Evolutionary conservation across 2,329 filamentous ascomycete species (phyloP), one percentile per base, ranked within the genome.

Genomic region (Ophiosphaerella korrae): DNA sequence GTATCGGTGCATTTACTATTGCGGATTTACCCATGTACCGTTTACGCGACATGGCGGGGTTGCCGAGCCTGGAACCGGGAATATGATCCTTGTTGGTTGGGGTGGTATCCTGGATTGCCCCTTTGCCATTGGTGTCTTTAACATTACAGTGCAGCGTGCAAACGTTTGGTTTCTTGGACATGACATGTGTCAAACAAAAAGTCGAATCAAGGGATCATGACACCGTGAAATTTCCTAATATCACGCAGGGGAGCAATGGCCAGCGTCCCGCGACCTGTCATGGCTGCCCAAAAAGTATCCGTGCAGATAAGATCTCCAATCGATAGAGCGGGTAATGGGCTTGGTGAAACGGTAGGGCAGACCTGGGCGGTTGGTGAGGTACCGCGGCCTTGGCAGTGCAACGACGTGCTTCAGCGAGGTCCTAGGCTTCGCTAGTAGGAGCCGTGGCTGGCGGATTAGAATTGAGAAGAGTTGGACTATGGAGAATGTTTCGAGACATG

Each of bases 271-370:
- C 52, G 50, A 53, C 36, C 38, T 57, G 53, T 57, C 46, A 54
- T 39, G 39, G 45, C 50, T 52, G 55, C 45, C 29, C 40, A 48
- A 62, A 53, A 50, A 45, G 37, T 56, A 48, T 43, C 58, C 48
- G 40, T 50, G 50, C 52, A 49, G 33, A 43, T 55, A 54, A 43
- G 38, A 42, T 40, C 37, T 40, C 40, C 59, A 63, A 66, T 66
- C 53, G 50, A 61, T 45, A 55, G 45, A 47, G 51, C 44, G 40
- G 42, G 35, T 41, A 35, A 41, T 53, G 47, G 38, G 23, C 23
- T 29, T 36, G 34, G 50, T 66, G 61, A 64, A 66, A 64, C 59
- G 52, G 48, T 49, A 45, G 54, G 53, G 58, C 55, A 48, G 53
- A 12, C 23, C 32, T 60, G 52, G 39, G 34, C 40, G 42, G 39